phyloP scores from a whole-genome alignment of 345 rosid species.

The Pseudoturritis turrita region DNA sequence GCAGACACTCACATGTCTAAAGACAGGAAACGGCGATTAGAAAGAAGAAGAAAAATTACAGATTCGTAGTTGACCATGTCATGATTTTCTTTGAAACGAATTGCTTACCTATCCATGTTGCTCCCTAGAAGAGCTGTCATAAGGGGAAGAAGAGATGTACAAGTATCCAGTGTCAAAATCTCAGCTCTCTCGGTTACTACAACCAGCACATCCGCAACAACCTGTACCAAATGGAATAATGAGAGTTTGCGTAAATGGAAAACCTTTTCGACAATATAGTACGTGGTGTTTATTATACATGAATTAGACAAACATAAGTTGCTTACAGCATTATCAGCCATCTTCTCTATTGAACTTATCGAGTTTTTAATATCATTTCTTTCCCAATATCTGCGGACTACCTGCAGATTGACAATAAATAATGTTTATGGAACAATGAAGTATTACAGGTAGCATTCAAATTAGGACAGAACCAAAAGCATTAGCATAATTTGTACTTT shows the following conservation, averaged over 20 bases:
- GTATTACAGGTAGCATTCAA: slow-evolving; percentile 2
- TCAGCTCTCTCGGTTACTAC: slow-evolving; percentile 61
- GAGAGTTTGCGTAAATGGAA: neutral
- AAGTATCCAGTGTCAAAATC: slow-evolving; percentile 69
- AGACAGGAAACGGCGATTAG: slow-evolving; percentile 3
- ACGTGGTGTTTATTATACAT: neutral
- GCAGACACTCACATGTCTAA: slow-evolving; percentile 79
- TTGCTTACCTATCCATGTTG: slow-evolving; percentile 68
- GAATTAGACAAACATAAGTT: slow-evolving; percentile 2
- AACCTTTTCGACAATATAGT: neutral
- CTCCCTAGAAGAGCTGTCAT: slow-evolving; percentile 70
- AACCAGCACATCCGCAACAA: slow-evolving; percentile 73
- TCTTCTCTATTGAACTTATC: slow-evolving; percentile 76
- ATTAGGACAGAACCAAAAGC: neutral
- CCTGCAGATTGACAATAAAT: slow-evolving; percentile 41
- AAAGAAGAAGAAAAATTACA: neutral
- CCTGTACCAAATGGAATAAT: slow-evolving; percentile 42
- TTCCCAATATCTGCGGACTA: slow-evolving; percentile 80
- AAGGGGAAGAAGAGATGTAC: slow-evolving; percentile 84
- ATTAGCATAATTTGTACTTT: slow-evolving; percentile 20
- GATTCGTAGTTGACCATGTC: neutral
- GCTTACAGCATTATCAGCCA: slow-evolving; percentile 92
- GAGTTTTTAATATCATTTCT: slow-evolving; percentile 80
- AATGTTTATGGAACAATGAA: neutral
- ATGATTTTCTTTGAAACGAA: neutral